phyloP scores from a whole-genome alignment of 2,329 filamentous ascomycete genomes.

The Colletotrichum filicis region DNA sequence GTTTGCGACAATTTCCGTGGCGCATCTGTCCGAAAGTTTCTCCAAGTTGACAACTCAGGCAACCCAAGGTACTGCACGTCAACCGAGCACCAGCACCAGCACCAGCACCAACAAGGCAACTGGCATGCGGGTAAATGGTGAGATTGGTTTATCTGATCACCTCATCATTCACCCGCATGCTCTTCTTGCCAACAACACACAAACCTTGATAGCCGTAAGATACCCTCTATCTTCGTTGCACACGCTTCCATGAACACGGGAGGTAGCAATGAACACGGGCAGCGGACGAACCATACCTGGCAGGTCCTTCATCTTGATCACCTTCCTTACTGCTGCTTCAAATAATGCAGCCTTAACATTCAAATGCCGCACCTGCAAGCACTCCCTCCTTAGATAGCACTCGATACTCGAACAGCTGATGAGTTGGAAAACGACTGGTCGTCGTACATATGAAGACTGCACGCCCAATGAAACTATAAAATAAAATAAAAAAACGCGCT shows the following conservation, averaged over 20 bases:
- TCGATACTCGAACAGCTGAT: background rate
- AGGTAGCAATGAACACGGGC: background rate
- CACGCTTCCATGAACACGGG: background rate
- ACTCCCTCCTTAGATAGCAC: background rate
- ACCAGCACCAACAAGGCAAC: background rate
- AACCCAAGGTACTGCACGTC: background rate
- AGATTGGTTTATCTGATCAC: background rate
- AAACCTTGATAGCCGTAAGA: background rate
- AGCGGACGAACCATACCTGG: background rate
- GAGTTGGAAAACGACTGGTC: background rate
- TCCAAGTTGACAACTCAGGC: background rate
- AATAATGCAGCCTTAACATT: background rate
- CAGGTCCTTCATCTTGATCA: background rate
- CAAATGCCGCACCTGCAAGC: background rate
- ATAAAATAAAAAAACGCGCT: background rate
- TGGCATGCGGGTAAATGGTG: background rate
- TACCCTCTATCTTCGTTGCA: background rate
- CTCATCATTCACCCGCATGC: background rate
- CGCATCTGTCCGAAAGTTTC: background rate
- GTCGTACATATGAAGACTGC: background rate
- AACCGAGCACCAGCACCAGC: background rate
- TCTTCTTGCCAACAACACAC: background rate
- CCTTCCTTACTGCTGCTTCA: background rate
- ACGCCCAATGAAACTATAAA: background rate
- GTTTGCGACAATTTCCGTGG: background rate